Percentiles rank a stretch among this genome's conserved stretches.
phyloP scores from a whole-genome alignment of 1,284 basidiomycete species.

The Leucoagaricus sp. region DNA sequence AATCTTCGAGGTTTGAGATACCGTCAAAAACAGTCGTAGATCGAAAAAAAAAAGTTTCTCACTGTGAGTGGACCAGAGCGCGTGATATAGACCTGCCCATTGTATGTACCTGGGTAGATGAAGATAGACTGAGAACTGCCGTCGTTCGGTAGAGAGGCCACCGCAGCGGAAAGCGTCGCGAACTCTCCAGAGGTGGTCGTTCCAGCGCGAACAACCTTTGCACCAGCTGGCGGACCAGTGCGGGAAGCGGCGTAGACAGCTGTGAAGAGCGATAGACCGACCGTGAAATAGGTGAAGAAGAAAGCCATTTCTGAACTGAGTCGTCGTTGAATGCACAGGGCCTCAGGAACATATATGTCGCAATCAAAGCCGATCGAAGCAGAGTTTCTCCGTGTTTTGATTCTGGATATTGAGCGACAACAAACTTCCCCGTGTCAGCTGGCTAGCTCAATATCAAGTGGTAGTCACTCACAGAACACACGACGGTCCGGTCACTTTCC shows the following conservation, averaged over 20 bases:
- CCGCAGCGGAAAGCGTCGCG: constrained; percentile 40
- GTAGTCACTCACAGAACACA: no score
- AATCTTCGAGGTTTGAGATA: constrained; percentile 31
- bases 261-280: constrained; percentile 20
- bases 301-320: not conserved
- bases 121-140: constrained; percentile 46
- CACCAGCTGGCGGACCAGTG: constrained; percentile 45
- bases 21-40: not conserved
- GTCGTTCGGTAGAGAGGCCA: constrained; percentile 46
- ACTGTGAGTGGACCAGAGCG: constrained; percentile 45
- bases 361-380: no score
- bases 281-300: constrained; percentile 8
- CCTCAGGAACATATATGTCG: no score
- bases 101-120: constrained; percentile 56
- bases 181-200: constrained; percentile 45
- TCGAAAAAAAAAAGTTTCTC: not conserved
- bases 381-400: no score
- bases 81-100: constrained; percentile 53
- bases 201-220: constrained; percentile 43
- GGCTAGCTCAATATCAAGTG: no score
- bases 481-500: no score
- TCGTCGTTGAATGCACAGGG: no score
- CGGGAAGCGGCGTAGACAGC: constrained; percentile 35
- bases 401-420: no score
- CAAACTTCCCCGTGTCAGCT: no score